Conservation (phyloP, 129 eudicot species). For the carrot (Daucus carota) region DH1_v3.0 NC_030383.2:52172001-52172500, state of each 20-base stretch:
- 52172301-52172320: background rate
- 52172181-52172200: slow-evolving; percentile 63
- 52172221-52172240: slow-evolving; percentile 58
- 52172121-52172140: slow-evolving; percentile 31
- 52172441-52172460: too few relatives aligned
- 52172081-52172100: background rate
- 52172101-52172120: background rate
- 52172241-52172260: slow-evolving; percentile 30
- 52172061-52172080: background rate
- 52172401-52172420: slow-evolving; percentile 68
- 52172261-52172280: background rate
- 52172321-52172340: slow-evolving; percentile 73
- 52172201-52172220: slow-evolving; percentile 59
- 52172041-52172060: too few relatives aligned
- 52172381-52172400: slow-evolving; percentile 30
- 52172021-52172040: background rate
- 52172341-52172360: slow-evolving; percentile 73
- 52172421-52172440: slow-evolving; percentile 82
- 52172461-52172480: slow-evolving; percentile 67
- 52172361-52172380: slow-evolving; percentile 59
- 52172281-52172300: background rate
- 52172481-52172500: slow-evolving; percentile 65
- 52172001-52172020: too few relatives aligned
- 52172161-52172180: slow-evolving; percentile 77
- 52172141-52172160: slow-evolving; percentile 77